Evolutionary conservation across 768 basidiomycete species (phyloP), one percentile per base, ranked within the genome.

Genomic region (Kwoniella sp.): DNA sequence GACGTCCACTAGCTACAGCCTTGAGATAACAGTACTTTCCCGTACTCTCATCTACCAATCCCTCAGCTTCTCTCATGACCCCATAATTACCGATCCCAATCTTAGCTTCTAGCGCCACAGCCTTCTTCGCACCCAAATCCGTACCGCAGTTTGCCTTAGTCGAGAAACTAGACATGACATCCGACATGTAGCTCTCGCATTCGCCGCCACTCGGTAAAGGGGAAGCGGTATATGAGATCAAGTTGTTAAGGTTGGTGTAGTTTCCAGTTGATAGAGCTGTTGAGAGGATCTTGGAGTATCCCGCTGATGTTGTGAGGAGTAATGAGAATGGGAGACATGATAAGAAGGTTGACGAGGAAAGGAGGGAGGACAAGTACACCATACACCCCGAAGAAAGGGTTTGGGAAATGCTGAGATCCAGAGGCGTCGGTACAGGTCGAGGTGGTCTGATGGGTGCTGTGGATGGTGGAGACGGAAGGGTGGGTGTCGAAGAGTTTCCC

Each of bases 291-390:
- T 54, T 33, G 8, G 70, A 64, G 60, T 67, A 77, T 2, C 70
- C 54, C n/a, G 72, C 53, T 9, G 72, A 74, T 9, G 75, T 74
- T 25, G 72, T 69, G 24, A 74, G 68, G n/a, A 77, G 67, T 25
- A 77, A 62, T 2, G 75, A 72, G 52, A 77, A 70, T 0, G 75
- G 75, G 9, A 77, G 65, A 61, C 75, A 77, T 19, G 71, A 58
- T 12, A 36, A n/a, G 64, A 77, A 74, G 9, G 60, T 61, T 19
- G 62, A 3, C 7, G 68, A 57, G 2, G 67, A 64, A 3, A 77
- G 58, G 21, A 74, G 53, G 27, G 68, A 62, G 8, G 68, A 58
- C 49, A 77, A 67, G 56, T 72, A 69, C 36, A 63, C 37, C 27
- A 77, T 55, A 54, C 75, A 77, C 21, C 63, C 36, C 9, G 50